Evolutionary conservation across 225 moss, liverwort and hornwort species (phyloP).

Genomic region (Pseudisothecium myosuroides): DNA sequence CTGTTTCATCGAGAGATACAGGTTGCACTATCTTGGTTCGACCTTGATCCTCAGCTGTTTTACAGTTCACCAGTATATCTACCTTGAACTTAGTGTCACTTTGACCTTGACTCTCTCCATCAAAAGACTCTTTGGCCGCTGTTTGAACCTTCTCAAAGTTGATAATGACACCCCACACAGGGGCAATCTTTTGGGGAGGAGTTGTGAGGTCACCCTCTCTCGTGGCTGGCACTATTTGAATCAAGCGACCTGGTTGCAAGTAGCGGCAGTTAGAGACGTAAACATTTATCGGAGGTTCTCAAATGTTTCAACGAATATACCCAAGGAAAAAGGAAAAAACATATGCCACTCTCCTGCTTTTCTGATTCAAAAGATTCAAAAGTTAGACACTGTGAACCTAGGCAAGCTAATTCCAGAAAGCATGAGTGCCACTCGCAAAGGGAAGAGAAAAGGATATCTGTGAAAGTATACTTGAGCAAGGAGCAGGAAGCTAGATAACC

Average conservation of each 20-base stretch:
- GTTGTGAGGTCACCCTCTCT: constrained; percentile 22
- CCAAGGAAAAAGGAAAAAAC: not conserved
- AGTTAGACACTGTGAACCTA: not conserved
- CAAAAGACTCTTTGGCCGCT: constrained; percentile 49
- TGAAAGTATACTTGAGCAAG: not conserved
- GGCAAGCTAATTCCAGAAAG: not conserved
- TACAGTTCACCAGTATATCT: constrained; percentile 70
- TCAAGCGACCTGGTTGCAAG: constrained; percentile 72
- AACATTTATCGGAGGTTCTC: not conserved
- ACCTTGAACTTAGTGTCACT: constrained; percentile 50
- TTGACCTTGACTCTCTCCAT: constrained; percentile 20
- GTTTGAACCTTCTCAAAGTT: constrained; percentile 82
- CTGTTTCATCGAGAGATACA: constrained; percentile 52
- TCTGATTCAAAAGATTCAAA: not conserved
- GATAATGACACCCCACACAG: constrained; percentile 81
- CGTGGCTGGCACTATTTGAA: constrained; percentile 38
- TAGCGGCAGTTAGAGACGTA: not conserved
- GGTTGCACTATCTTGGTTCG: constrained; percentile 51
- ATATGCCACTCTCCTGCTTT: not conserved
- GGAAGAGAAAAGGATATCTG: not conserved
- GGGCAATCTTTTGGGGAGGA: constrained; percentile 6
- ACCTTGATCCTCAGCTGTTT: constrained; percentile 15
- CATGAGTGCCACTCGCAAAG: not conserved
- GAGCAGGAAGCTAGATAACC: constrained; percentile 15
- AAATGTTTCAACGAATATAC: not conserved